Evolutionary conservation across 129 eudicot genomes (phyloP).

Genomic region (Deinandra increscens): DNA sequence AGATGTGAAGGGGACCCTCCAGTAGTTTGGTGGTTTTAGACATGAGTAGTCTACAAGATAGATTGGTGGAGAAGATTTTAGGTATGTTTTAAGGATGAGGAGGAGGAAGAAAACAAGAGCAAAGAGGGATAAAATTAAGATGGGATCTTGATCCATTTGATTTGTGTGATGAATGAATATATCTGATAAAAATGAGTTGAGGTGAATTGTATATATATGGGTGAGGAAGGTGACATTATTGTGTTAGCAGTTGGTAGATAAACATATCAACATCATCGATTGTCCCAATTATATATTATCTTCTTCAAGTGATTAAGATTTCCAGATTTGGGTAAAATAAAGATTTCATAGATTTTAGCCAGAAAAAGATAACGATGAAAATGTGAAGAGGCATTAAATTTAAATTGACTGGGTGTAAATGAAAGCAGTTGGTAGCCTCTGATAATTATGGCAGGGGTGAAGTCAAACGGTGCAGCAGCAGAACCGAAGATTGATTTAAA

Average conservation of each 20-base stretch:
- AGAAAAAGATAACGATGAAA: constrained; percentile 22
- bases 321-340: too few relatives aligned
- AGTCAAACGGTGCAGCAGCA: constrained; percentile 27
- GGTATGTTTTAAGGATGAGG: constrained; percentile 11
- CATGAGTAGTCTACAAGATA: constrained; percentile 79
- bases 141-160: constrained; percentile 28
- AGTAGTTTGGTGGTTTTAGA: constrained; percentile 62
- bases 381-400: constrained; percentile 20
- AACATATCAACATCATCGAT: background rate
- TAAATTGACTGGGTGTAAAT: constrained; percentile 5
- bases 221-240: constrained; percentile 11
- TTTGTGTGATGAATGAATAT: background rate
- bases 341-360: background rate
- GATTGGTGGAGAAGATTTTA: constrained; percentile 30
- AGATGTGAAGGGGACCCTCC: constrained; percentile 59
- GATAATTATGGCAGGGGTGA: constrained; percentile 15
- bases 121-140: constrained; percentile 30
- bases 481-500: background rate
- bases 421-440: constrained; percentile 28
- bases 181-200: background rate
- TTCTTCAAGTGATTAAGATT: too few relatives aligned
- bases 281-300: background rate
- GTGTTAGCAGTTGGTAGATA: background rate
- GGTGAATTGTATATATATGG: constrained; percentile 16
- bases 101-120: constrained; percentile 17